Conservation (phyloP, 139 green algal genomes). For the Chlorella sp. region DNA sequence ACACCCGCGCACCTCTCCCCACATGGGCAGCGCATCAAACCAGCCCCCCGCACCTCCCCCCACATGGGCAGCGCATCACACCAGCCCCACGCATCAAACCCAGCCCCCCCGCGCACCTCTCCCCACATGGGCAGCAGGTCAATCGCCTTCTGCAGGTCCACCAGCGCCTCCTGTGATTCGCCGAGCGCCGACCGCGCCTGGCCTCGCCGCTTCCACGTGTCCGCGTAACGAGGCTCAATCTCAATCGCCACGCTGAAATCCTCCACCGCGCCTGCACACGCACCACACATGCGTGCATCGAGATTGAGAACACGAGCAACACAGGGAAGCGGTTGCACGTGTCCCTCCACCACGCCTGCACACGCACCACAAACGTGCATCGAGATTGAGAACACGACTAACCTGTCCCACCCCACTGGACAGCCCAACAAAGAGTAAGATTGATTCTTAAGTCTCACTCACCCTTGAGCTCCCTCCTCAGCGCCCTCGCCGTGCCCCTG, state of each 20-base stretch:
- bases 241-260: constrained; percentile 76
- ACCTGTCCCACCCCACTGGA: too few species aligned
- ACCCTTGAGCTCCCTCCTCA: constrained; percentile 59
- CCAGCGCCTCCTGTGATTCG: constrained; percentile 44
- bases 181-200: constrained; percentile 71
- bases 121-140: constrained; percentile 34
- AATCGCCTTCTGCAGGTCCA: constrained; percentile 48
- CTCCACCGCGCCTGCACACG: constrained; percentile 47
- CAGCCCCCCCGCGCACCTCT: constrained; percentile 1
- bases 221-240: constrained; percentile 54
- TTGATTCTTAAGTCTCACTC: too few species aligned
- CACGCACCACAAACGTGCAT: neutral
- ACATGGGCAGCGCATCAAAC: neutral
- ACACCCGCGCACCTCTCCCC: neutral
- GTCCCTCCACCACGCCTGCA: constrained; percentile 58
- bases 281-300: constrained; percentile 1
- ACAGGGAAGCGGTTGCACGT: too few species aligned
- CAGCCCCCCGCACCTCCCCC: neutral
- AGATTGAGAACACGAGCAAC: too few species aligned
- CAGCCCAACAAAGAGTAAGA: too few species aligned
- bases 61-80: neutral
- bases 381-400: too few species aligned
- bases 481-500: constrained; percentile 67
- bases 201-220: constrained; percentile 72
- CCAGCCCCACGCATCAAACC: constrained; percentile 3